Evolutionary conservation across 176 grass and related monocot genomes (phyloP), one percentile per base, ranked within the genome.

Genomic region (Melocanna baccifera): DNA sequence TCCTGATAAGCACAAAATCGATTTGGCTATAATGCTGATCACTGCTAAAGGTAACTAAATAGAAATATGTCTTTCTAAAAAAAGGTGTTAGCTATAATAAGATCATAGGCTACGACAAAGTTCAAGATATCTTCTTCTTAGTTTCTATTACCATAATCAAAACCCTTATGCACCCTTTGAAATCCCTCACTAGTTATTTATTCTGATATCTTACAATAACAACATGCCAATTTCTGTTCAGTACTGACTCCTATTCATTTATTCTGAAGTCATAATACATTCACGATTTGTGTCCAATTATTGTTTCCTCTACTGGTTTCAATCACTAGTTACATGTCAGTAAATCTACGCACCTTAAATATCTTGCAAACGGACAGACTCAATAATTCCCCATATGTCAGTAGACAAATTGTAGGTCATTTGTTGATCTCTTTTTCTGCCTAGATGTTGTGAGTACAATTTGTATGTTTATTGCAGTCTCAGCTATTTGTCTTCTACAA

Each of bases 241-340:
- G 36, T 65, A 30, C 12, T 46, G 36, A 50, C 26, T 78, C 37
- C 12, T 53, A 83, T 40, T 36, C 18, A 71, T 75, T 83, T 76
- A 70, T 32, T 57, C 16, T 45, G 25, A 83, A 53, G 41, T 10
- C 46, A 40, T 59, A 83, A 20, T 73, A 76, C 23, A 62, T 58
- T 76, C 41, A 77, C 15, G 50, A 85, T 91, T 81, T 89, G 12
- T 79, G 9, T 11, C 10, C 52, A 46, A 15, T 30, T 82, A 16
- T 82, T 42, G n/a, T 43, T 58, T 59, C 37, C 23, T 29, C 23
- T 18, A 82, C 16, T 71, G 45, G 25, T 82, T 82, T 59, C 16
- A n/a, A 26, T 70, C 14, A 30, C n/a, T 71, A 56, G 50, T 45
- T 62, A 84, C 18, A 50, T 71, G 56, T 26, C 37, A 26, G 39